Evolutionary conservation across 2,329 filamentous ascomycete species (phyloP), one percentile per base, ranked within the genome.

Genomic region (Diaporthe caulivora): DNA sequence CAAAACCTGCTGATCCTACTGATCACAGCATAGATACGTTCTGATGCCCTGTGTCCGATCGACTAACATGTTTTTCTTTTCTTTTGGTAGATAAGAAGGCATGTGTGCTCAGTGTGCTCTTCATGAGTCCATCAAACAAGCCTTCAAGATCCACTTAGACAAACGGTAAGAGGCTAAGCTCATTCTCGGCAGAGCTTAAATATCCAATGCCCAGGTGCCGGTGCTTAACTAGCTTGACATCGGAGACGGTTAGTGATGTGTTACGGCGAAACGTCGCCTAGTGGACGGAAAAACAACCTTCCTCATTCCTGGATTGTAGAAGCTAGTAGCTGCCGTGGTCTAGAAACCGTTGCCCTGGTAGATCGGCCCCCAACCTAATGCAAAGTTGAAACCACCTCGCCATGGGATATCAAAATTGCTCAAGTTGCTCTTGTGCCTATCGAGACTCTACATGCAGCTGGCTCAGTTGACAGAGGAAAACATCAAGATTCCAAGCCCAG

Each of bases 371-470:
- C 26, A 34, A 18, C 21, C 44, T 65, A 65, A 51, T 65, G 60
- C 60, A 65, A 44, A 65, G 60, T 65, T 65, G 60, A 65, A 65
- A 65, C 60, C 42, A 51, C 44, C 44, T 37, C n/a, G 60, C 21
- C 29, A 29, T 34, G 18, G 34, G 42, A 65, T 65, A 51, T 44
- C 44, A 49, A 65, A 65, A 49, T 49, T 65, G 60, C 60, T 65
- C 60, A 65, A 64, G 34, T 24, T 42, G 60, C 18, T 42, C 60
- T 34, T 9, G 26, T 24, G 11, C 8, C 21, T 18, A 8, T 51
- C 44, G n/a, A 9, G 11, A 18, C 21, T 24, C 29, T 11, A 18
- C 5, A 8, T 37, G n/a, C 10, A 1, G 3, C 24, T n/a, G 49
- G 18, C 24, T 37, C 40, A 13, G n/a, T 11, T 17, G 7, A n/a